Percentiles rank a stretch among this genome's conserved stretches.
These are phyloP conservation scores for Penicillium aurantiogriseum DNA, from an alignment of 2,329 filamentous ascomycete species.

Conservation along the genomic window DNA sequence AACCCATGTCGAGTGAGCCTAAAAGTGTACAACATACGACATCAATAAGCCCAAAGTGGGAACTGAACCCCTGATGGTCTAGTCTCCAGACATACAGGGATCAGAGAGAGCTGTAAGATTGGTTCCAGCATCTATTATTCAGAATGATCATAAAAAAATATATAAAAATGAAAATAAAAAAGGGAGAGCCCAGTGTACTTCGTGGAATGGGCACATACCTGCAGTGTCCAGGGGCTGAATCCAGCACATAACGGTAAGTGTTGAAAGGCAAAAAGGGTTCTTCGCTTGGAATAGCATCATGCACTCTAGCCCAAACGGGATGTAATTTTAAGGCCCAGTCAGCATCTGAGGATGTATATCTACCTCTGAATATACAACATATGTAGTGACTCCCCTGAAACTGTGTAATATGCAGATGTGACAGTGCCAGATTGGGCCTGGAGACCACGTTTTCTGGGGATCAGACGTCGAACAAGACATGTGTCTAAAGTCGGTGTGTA, in stretches of 20 bases:
- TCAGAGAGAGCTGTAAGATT: neutral
- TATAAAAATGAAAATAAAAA: neutral
- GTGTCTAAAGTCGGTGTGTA: constrained; percentile 20
- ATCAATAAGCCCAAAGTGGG: neutral
- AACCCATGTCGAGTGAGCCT: neutral
- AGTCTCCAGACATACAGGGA: neutral
- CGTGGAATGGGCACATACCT: neutral
- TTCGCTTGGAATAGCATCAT: neutral
- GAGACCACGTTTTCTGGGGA: constrained; percentile 19
- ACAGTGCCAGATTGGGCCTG: constrained; percentile 10
- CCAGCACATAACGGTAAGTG: neutral
- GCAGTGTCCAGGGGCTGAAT: constrained; percentile 2
- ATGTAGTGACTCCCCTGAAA: constrained; percentile 5
- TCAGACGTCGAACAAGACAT: neutral
- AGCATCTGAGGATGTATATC: neutral
- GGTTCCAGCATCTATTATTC: neutral
- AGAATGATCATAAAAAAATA: neutral
- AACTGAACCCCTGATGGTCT: neutral
- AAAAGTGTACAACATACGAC: neutral
- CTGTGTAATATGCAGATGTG: constrained; percentile 5
- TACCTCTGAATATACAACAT: neutral
- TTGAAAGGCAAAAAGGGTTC: neutral
- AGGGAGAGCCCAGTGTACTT: neutral
- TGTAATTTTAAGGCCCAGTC: neutral
- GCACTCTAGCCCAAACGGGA: neutral